Conservation (phyloP, 2,329 filamentous ascomycete species). For the Blastomyces gilchristii region DNA sequence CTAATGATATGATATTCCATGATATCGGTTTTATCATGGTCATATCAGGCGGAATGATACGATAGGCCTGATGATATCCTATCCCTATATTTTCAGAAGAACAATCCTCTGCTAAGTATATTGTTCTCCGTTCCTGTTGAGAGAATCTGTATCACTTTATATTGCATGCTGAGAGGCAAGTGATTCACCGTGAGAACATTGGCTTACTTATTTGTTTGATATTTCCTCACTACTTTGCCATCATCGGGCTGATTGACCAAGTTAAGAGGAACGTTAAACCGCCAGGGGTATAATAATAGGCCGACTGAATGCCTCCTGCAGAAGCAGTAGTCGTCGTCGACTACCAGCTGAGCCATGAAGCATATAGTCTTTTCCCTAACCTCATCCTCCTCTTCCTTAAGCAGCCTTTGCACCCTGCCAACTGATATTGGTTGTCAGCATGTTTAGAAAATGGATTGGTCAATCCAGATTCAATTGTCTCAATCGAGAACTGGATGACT, state of each 20-base stretch:
- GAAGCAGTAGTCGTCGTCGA: not conserved
- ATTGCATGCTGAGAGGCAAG: not conserved
- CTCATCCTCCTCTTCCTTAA: not conserved
- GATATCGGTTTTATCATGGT: not conserved
- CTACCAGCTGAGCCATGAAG: not conserved
- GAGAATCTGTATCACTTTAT: not conserved
- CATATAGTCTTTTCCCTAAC: not conserved
- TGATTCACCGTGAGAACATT: not conserved
- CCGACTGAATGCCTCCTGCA: not conserved
- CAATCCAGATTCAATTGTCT: not conserved
- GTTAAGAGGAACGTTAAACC: not conserved
- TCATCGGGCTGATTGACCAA: not conserved
- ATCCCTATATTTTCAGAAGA: not conserved
- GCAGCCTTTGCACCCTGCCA: too few relatives aligned
- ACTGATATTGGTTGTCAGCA: not conserved
- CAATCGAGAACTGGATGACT: not conserved
- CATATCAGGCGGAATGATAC: not conserved
- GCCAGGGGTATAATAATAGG: not conserved
- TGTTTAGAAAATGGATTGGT: slow-evolving; percentile 1
- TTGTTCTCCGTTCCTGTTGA: not conserved
- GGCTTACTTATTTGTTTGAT: not conserved
- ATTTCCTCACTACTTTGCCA: not conserved
- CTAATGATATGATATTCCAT: not conserved
- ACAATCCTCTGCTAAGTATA: not conserved
- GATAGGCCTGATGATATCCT: not conserved